A percentile compares a stretch with the other conserved stretches of the same genome.
Evolutionary conservation across 495 filamentous ascomycete genomes (phyloP).

Genomic region (Xylaria acuta): DNA sequence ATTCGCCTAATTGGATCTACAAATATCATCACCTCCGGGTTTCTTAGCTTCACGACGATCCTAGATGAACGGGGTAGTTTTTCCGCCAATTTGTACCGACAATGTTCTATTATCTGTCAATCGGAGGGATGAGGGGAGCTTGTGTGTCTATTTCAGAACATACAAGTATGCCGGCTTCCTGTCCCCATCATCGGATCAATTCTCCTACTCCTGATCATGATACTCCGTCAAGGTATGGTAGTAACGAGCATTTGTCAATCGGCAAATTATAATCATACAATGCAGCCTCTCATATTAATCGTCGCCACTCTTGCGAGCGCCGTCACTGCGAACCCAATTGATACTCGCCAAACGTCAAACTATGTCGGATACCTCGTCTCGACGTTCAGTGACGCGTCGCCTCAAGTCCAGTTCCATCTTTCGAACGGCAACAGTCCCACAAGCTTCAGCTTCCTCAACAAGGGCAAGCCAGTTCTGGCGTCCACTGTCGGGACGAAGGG

Average conservation of each 20-base stretch:
- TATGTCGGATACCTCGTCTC: constrained; percentile 46
- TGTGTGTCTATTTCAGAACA: neutral
- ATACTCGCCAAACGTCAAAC: constrained; percentile 25
- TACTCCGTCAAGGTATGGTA: neutral
- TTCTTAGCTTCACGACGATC: neutral
- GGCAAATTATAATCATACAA: neutral
- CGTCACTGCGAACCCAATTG: constrained; percentile 20
- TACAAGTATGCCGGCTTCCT: neutral
- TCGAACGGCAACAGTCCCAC: constrained; percentile 42
- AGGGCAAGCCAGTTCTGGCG: constrained; percentile 42
- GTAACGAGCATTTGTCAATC: neutral
- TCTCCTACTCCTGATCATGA: neutral
- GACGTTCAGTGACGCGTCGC: constrained; percentile 45
- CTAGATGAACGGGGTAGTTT: neutral
- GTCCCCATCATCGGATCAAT: neutral
- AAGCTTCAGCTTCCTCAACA: constrained; percentile 42
- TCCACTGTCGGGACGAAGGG: constrained; percentile 45
- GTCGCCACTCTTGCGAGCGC: neutral
- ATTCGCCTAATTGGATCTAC: constrained; percentile 18
- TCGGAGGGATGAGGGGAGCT: neutral
- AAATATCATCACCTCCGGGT: neutral
- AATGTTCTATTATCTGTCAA: neutral
- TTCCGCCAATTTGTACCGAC: neutral
- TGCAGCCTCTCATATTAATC: neutral
- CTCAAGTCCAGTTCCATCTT: constrained; percentile 47